phyloP scores from a whole-genome alignment of 192 early-diverging fungal species.

The Podila epicladia region DNA sequence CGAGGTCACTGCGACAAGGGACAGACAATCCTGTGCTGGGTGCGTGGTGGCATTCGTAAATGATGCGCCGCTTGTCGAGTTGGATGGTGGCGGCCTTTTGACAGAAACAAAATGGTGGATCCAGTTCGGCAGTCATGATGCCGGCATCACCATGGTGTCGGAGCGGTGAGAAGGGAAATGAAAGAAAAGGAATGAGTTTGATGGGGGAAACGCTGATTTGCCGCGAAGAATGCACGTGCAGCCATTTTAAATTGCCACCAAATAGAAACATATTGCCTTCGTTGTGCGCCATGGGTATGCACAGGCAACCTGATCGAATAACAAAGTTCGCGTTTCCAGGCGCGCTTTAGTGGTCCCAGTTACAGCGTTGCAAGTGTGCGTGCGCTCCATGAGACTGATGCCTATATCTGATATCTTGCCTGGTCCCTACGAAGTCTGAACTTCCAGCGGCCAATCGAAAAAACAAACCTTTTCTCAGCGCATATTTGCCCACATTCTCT shows the following conservation, averaged over 20 bases:
- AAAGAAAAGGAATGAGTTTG: neutral
- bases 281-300: too few species aligned
- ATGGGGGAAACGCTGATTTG: neutral
- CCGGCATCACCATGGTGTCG: neutral
- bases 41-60: slow-evolving; percentile 1
- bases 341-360: too few species aligned
- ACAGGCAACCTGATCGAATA: too few species aligned
- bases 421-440: neutral
- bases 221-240: neutral
- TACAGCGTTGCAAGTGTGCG: too few species aligned
- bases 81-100: neutral
- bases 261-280: too few species aligned
- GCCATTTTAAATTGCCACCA: neutral
- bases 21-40: neutral
- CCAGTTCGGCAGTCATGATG: slow-evolving; percentile 3
- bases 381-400: too few species aligned
- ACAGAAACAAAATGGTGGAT: slow-evolving; percentile 2
- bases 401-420: neutral
- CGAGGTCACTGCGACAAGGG: neutral
- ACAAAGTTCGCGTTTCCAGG: too few species aligned
- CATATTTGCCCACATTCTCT: too few species aligned
- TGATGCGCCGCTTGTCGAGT: neutral
- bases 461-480: too few species aligned
- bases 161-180: neutral
- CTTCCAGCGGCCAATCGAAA: neutral